A percentile compares a stretch with the other conserved stretches of the same genome.
Evolutionary conservation across 768 basidiomycete genomes (phyloP).

Genomic region (Asterophora parasitica): DNA sequence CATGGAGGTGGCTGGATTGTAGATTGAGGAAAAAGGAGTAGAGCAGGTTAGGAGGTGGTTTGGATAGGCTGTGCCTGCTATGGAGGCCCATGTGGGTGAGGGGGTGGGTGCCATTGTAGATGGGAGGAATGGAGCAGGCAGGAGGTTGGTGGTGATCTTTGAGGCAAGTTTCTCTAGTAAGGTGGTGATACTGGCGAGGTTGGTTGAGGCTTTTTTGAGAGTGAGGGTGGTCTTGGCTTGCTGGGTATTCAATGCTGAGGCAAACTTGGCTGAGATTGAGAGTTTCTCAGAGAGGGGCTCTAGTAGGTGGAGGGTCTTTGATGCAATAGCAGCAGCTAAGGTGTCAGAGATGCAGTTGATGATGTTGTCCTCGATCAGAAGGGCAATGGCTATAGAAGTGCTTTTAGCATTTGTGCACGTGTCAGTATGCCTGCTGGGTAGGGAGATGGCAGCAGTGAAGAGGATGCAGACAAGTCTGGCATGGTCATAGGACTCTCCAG

Average conservation of each 20-base stretch:
- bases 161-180: too few relatives aligned
- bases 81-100: neutral
- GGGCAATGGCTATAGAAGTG: neutral
- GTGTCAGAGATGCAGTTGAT: neutral
- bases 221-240: neutral
- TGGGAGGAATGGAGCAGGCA: too few relatives aligned
- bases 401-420: neutral
- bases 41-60: neutral
- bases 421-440: neutral
- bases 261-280: neutral
- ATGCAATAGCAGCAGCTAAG: neutral
- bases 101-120: too few relatives aligned
- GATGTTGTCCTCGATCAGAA: neutral
- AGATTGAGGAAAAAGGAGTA: neutral
- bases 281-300: neutral
- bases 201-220: neutral
- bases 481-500: neutral
- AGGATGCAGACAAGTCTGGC: neutral
- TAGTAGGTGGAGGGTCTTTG: neutral
- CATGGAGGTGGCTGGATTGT: neutral
- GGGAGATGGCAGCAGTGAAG: neutral
- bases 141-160: too few relatives aligned
- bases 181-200: too few relatives aligned
- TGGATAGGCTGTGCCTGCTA: neutral
- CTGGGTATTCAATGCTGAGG: neutral